Evolutionary conservation across 768 basidiomycete genomes (phyloP).

Genomic region (Gyrodon lividus): DNA sequence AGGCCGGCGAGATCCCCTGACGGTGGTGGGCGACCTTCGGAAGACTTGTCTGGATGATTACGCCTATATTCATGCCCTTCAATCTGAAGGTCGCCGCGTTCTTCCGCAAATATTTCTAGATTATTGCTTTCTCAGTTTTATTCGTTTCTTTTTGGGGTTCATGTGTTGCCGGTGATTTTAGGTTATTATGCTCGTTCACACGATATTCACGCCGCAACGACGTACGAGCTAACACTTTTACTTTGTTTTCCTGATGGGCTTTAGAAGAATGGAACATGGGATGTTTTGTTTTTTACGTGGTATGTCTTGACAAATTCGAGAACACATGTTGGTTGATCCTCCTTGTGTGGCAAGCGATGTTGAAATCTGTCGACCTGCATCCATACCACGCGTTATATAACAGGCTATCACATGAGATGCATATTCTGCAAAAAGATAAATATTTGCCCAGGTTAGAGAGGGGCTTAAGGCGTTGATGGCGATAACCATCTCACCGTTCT

Average conservation of each 20-base stretch:
- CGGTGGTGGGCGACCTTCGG: constrained; percentile 51
- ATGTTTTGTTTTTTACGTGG: constrained; percentile 19
- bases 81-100: constrained; percentile 50
- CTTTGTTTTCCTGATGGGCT: neutral
- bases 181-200: constrained; percentile 13
- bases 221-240: neutral
- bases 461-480: neutral
- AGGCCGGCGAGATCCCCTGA: constrained; percentile 35
- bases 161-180: constrained; percentile 18
- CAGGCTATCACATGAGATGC: constrained; percentile 1
- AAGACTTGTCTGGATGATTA: constrained; percentile 41
- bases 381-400: no score
- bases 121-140: constrained; percentile 24
- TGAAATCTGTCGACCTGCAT: neutral
- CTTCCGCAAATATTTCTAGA: constrained; percentile 41
- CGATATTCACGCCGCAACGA: constrained; percentile 10
- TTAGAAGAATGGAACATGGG: neutral
- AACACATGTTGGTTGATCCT: constrained; percentile 9
- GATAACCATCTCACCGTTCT: neutral
- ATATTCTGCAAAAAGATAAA: neutral
- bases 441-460: neutral
- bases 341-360: neutral
- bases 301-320: constrained; percentile 6
- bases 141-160: constrained; percentile 25
- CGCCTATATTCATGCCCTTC: constrained; percentile 40